A percentile compares a stretch with the other conserved stretches of the same genome.
These are phyloP conservation scores for Boletales sp. DNA, from an alignment of 768 basidiomycete species.

Conservation along the genomic window DNA sequence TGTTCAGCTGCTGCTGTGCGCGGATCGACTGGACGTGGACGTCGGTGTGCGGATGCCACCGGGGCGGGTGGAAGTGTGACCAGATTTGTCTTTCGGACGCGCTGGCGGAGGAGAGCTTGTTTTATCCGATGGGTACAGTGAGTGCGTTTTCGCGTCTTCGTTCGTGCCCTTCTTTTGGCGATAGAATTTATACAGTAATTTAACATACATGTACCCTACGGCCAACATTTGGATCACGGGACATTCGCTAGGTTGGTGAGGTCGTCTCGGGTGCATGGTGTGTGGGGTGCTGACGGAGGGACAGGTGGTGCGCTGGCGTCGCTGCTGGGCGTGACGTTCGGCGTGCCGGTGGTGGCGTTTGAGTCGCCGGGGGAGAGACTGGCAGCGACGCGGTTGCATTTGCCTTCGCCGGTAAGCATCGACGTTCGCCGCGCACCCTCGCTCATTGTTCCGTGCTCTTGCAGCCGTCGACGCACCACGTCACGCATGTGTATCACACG, in stretches of 20 bases:
- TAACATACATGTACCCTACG: conserved; percentile 88
- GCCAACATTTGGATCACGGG: conserved; percentile 87
- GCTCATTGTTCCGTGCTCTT: neutral
- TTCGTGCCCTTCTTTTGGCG: neutral
- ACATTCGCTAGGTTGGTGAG: conserved; percentile 58
- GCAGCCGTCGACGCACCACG: conserved; percentile 69
- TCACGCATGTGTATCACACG: conserved; percentile 91
- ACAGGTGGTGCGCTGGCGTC: conserved; percentile 66
- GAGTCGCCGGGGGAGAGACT: conserved; percentile 87
- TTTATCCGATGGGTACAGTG: conserved; percentile 88
- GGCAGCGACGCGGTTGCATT: conserved; percentile 75
- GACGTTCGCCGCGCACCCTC: neutral
- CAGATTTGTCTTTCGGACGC: conserved; percentile 73
- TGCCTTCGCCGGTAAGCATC: conserved; percentile 72
- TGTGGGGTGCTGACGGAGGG: conserved; percentile 20
- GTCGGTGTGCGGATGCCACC: conserved; percentile 87
- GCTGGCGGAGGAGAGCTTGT: conserved; percentile 74
- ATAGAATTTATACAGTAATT: conserved; percentile 91
- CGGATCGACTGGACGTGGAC: conserved; percentile 91
- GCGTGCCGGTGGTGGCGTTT: conserved; percentile 81
- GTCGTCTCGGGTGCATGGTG: conserved; percentile 12
- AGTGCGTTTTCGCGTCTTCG: conserved; percentile 26
- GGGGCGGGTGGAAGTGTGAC: conserved; percentile 77
- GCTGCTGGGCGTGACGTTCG: conserved; percentile 85
- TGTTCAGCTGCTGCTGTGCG: conserved; percentile 96